Percentiles rank a stretch among this genome's conserved stretches.
Conservation (phyloP, 1,284 basidiomycete genomes). For the Vanrija pseudolonga region DNA sequence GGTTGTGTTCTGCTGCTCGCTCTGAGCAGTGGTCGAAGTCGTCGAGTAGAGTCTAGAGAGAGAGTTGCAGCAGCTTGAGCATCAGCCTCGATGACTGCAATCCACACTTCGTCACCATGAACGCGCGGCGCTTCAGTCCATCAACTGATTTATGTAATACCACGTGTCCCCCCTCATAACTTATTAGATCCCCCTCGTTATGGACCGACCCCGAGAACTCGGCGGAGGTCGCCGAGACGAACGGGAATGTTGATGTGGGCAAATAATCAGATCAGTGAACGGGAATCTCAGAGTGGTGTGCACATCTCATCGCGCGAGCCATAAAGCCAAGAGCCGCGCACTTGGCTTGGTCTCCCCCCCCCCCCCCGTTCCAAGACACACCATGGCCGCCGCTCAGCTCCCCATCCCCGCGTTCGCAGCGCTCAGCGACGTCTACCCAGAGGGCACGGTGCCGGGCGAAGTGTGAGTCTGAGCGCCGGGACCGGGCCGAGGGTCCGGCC, state of each 20-base stretch:
- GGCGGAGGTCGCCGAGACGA: neutral
- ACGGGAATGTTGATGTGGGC: too few relatives aligned
- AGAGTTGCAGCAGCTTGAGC: too few relatives aligned
- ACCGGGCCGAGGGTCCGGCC: neutral
- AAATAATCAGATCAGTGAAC: neutral
- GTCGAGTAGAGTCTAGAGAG: too few relatives aligned
- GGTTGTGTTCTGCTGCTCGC: too few relatives aligned
- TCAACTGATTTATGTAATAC: too few relatives aligned
- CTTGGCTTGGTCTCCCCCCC: neutral
- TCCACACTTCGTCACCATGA: too few relatives aligned
- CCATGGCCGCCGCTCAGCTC: conserved; percentile 53
- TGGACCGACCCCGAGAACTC: neutral
- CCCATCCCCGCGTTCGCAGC: conserved; percentile 63
- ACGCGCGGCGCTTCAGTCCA: too few relatives aligned
- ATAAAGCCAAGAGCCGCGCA: neutral
- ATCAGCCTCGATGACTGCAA: too few relatives aligned
- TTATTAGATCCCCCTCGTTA: neutral
- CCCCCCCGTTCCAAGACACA: neutral
- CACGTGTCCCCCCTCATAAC: too few relatives aligned
- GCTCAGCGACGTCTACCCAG: conserved; percentile 60
- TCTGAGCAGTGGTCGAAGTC: too few relatives aligned
- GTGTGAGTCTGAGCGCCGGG: conserved; percentile 46
- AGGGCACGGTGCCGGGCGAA: conserved; percentile 56
- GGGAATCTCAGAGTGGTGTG: neutral
- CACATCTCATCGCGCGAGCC: neutral